Conservation (phyloP, 768 basidiomycete species). For the Fibroporia radiculosa region DNA sequence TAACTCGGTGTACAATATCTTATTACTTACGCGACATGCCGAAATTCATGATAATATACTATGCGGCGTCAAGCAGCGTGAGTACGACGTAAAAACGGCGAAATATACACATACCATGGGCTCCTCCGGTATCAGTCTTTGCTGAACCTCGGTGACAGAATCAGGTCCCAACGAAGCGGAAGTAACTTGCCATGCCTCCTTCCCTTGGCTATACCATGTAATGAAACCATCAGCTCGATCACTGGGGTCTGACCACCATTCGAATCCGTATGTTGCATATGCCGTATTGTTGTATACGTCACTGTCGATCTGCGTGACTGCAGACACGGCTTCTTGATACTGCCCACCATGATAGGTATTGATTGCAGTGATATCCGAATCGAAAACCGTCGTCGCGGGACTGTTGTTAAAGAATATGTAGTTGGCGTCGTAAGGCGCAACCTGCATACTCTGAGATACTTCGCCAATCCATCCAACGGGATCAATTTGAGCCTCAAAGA, state of each 20-base stretch:
- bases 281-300: constrained; percentile 45
- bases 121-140: constrained; percentile 76
- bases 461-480: constrained; percentile 41
- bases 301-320: constrained; percentile 46
- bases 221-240: constrained; percentile 65
- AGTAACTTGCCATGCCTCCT: constrained; percentile 65
- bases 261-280: constrained; percentile 65
- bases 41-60: constrained; percentile 79
- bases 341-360: constrained; percentile 67
- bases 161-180: constrained; percentile 65
- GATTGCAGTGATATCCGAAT: constrained; percentile 39
- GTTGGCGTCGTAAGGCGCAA: constrained; percentile 68
- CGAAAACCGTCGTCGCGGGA: constrained; percentile 45
- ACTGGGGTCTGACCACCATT: constrained; percentile 73
- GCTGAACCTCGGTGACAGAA: constrained; percentile 43
- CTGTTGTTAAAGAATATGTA: constrained; percentile 53
- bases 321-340: constrained; percentile 73
- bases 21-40: constrained; percentile 56
- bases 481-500: constrained; percentile 79
- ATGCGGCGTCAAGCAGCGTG: neutral
- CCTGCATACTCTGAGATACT: constrained; percentile 77
- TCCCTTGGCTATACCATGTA: constrained; percentile 70
- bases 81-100: constrained; percentile 1
- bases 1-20: no score
- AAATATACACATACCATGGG: constrained; percentile 64